Evolutionary conservation across 1,284 basidiomycete genomes (phyloP).

Genomic region (Garcileccinum viscosum): DNA sequence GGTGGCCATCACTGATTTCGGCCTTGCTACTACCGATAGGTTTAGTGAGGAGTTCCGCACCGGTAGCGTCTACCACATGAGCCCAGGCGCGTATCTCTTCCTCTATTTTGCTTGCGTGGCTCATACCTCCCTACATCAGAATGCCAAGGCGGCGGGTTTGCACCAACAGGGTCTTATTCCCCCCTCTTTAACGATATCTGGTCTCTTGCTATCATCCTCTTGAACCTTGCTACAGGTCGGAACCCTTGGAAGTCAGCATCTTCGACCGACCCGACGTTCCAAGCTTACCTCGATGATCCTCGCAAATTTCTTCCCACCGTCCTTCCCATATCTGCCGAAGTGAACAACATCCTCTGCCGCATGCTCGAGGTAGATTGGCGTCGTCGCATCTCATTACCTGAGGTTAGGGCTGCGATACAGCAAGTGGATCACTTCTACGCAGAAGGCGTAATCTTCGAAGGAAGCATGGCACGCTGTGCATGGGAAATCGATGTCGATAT

Average conservation of each 20-base stretch:
- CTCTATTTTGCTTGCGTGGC: constrained; percentile 10
- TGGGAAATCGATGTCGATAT: constrained; percentile 80
- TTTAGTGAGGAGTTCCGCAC: constrained; percentile 92
- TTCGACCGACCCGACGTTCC: constrained; percentile 75
- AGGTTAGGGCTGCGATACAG: constrained; percentile 75
- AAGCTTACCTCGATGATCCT: constrained; percentile 73
- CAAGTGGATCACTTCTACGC: constrained; percentile 74
- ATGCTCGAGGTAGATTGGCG: constrained; percentile 80
- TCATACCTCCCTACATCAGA: constrained; percentile 53
- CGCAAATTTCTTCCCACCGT: constrained; percentile 71
- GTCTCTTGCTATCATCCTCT: constrained; percentile 95
- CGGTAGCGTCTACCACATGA: constrained; percentile 97
- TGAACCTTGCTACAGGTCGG: constrained; percentile 93
- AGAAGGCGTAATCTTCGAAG: constrained; percentile 76
- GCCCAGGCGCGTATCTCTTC: constrained; percentile 71
- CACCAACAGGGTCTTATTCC: constrained; percentile 75
- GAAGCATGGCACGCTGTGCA: constrained; percentile 81
- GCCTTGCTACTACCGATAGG: constrained; percentile 91
- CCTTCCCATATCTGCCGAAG: constrained; percentile 74
- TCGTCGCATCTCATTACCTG: constrained; percentile 69
- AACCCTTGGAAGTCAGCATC: constrained; percentile 99
- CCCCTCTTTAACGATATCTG: constrained; percentile 94
- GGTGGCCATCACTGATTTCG: constrained; percentile 95
- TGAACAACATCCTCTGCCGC: constrained; percentile 69
- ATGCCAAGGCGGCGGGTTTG: constrained; percentile 88